phyloP scores from a whole-genome alignment of 768 basidiomycete species.

The Harrya chromipes region DNA sequence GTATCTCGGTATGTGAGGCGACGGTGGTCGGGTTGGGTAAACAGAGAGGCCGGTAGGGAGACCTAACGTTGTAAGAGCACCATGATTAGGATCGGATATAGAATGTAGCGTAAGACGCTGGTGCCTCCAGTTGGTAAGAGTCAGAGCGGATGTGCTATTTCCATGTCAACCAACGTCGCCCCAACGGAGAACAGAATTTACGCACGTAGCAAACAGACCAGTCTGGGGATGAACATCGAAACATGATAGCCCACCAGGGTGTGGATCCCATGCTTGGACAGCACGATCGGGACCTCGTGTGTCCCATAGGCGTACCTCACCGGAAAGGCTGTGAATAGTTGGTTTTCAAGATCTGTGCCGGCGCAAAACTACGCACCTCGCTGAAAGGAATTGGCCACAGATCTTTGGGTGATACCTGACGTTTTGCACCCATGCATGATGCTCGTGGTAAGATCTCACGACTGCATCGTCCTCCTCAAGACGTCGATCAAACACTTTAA shows the following conservation, averaged over 20 bases:
- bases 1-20: slow-evolving; percentile 56
- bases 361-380: slow-evolving; percentile 53
- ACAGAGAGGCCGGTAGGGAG: slow-evolving; percentile 54
- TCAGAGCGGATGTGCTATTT: slow-evolving; percentile 57
- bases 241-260: slow-evolving; percentile 70
- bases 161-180: slow-evolving; percentile 4
- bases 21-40: slow-evolving; percentile 55
- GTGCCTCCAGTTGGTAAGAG: slow-evolving; percentile 57
- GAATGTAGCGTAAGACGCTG: slow-evolving; percentile 64
- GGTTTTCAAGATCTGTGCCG: not conserved
- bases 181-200: slow-evolving; percentile 6
- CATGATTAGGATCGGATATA: slow-evolving; percentile 36
- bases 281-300: slow-evolving; percentile 62
- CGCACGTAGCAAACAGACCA: slow-evolving; percentile 83
- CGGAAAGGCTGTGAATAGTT: slow-evolving; percentile 63
- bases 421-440: slow-evolving; percentile 91
- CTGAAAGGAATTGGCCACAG: slow-evolving; percentile 74
- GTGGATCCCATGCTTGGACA: slow-evolving; percentile 58
- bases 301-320: slow-evolving; percentile 92
- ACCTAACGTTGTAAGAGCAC: slow-evolving; percentile 40
- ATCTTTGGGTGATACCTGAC: slow-evolving; percentile 78
- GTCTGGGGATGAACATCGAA: slow-evolving; percentile 86
- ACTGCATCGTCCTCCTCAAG: slow-evolving; percentile 79
- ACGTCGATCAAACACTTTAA: slow-evolving; percentile 92
- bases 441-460: slow-evolving; percentile 67